Base-by-base conservation (phyloP, 2,329 filamentous ascomycete genomes). In the Colletotrichum tamarilloi region DNA sequence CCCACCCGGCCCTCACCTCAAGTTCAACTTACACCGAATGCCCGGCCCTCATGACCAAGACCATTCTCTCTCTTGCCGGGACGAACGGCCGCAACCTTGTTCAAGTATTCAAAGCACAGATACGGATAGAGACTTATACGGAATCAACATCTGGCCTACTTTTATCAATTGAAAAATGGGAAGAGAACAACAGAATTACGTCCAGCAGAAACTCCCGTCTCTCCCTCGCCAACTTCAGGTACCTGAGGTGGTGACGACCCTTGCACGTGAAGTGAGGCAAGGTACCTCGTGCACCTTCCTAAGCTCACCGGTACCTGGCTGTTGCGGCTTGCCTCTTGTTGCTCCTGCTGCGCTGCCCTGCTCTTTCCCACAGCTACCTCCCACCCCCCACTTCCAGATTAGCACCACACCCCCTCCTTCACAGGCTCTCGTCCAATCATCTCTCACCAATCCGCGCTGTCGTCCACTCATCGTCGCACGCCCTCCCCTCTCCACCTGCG, bases 401-500 rank as follows among this genome's bases (percentile, higher is more conserved):
- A 65, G 19, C 35, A 4, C 32, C 68, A 73, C 70, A 62, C 72
- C 60, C 62, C 16, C 19, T 19, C 32, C 35, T 35, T 24, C 30
- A 32, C 38, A 5, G 14, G 30, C 49, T 12, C 46, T n/a, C 64
- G 16, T 56, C 69, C 68, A 74, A 72, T 68, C 53, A 53, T 22
- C 62, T 32, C 26, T 26, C 49, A 35, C 26, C 19, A 12, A 35
- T 28, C 26, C 62, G 46, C 28, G 32, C 32, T 12, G 57, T 24
- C 12, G 32, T 53, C 63, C 68, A 63, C 53, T 19, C n/a, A 46
- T 68, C 26, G 22, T 60, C 49, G 19, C 63, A 63, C 65, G 60
- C 64, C 69, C 70, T 49, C 60, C 53, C 52, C 57, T 55, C 62
- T 63, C 65, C 46, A 56, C 35, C 59, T 28, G 65, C 70, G 70